phyloP scores from a whole-genome alignment of 2,329 filamentous ascomycete genomes.

The Herpotrichia juniperi region DNA sequence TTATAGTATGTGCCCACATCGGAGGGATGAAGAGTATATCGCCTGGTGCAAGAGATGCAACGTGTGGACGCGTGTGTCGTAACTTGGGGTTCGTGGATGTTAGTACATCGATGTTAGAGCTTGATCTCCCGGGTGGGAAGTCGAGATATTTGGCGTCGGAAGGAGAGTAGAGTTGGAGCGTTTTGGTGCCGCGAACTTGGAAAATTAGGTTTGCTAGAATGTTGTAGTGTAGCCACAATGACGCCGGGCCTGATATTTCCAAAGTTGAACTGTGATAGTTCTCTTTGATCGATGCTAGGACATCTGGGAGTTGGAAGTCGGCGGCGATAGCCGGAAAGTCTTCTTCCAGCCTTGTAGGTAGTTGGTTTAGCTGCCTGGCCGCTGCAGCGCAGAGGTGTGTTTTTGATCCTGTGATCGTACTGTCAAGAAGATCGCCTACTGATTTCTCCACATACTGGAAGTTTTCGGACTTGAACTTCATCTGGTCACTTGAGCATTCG shows the following conservation, averaged over 20 bases:
- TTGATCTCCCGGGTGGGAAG: constrained; percentile 79
- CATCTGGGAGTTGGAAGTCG: constrained; percentile 73
- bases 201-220: constrained; percentile 89
- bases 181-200: constrained; percentile 76
- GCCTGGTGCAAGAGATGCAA: constrained; percentile 70
- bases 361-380: constrained; percentile 67
- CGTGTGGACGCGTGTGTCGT: constrained; percentile 63
- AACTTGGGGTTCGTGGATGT: constrained; percentile 28
- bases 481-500: constrained; percentile 66
- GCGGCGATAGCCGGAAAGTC: constrained; percentile 74
- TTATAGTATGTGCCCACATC: constrained; percentile 80
- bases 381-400: constrained; percentile 84
- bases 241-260: constrained; percentile 78
- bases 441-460: constrained; percentile 74
- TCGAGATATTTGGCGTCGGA: constrained; percentile 71
- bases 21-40: constrained; percentile 83
- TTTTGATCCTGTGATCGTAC: constrained; percentile 62
- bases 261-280: constrained; percentile 79
- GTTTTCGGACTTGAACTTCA: constrained; percentile 86
- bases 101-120: constrained; percentile 78
- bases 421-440: constrained; percentile 71
- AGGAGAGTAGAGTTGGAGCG: constrained; percentile 78
- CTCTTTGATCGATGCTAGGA: constrained; percentile 64
- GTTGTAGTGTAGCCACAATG: constrained; percentile 92
- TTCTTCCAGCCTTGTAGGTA: constrained; percentile 69